Conservation (phyloP, 2,329 filamentous ascomycete species). For the Exophiala dermatitidis region DNA sequence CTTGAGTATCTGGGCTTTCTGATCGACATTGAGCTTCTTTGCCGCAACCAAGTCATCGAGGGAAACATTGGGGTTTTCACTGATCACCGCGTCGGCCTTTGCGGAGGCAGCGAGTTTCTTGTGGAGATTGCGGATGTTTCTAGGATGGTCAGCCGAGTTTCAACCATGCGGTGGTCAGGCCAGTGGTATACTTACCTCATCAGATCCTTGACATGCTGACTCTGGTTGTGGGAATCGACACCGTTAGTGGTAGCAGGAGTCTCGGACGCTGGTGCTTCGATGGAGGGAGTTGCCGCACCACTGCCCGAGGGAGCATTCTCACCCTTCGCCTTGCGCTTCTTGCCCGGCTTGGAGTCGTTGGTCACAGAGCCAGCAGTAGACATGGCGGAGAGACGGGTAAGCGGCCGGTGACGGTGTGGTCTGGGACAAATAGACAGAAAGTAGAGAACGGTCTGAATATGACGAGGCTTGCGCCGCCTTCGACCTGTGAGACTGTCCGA, state of each 20-base stretch:
- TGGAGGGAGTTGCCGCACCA: slow-evolving; percentile 38
- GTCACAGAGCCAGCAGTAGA: slow-evolving; percentile 17
- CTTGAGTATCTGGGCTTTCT: slow-evolving; percentile 57
- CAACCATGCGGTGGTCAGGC: too few relatives aligned
- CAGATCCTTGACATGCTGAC: slow-evolving; percentile 75
- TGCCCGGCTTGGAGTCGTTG: slow-evolving; percentile 56
- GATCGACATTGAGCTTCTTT: slow-evolving; percentile 59
- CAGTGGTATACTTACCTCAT: slow-evolving; percentile 61
- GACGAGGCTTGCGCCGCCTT: neutral
- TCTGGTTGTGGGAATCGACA: slow-evolving; percentile 59
- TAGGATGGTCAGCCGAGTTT: slow-evolving; percentile 34
- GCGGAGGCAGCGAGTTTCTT: slow-evolving; percentile 74
- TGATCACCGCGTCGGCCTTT: slow-evolving; percentile 55
- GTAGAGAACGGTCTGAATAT: too few relatives aligned
- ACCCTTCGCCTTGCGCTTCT: slow-evolving; percentile 52
- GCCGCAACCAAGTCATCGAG: slow-evolving; percentile 56
- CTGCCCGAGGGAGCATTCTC: slow-evolving; percentile 49
- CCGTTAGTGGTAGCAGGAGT: slow-evolving; percentile 46
- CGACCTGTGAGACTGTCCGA: neutral
- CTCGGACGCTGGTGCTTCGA: slow-evolving; percentile 31
- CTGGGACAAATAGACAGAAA: too few relatives aligned
- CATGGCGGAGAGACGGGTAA: slow-evolving; percentile 6
- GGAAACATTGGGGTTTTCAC: slow-evolving; percentile 52
- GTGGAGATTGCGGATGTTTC: slow-evolving; percentile 81
- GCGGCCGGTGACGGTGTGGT: neutral